A percentile compares a stretch with the other conserved stretches of the same genome.
Evolutionary conservation across 495 filamentous ascomycete genomes (phyloP).

Genomic region (Aspergillus egyptiacus): DNA sequence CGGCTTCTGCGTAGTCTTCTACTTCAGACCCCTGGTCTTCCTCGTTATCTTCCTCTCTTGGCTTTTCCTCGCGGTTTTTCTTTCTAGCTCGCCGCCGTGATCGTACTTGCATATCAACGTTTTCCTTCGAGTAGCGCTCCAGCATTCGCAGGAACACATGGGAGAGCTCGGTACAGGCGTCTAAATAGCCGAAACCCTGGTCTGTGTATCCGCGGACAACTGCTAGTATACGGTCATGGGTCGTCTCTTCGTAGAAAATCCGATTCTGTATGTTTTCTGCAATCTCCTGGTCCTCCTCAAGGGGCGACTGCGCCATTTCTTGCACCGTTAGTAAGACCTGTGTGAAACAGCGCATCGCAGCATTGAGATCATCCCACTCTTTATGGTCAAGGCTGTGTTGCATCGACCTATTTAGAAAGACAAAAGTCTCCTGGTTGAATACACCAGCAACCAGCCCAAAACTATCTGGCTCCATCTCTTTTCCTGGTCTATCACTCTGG

Average conservation of each 20-base stretch:
- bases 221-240: constrained; percentile 75
- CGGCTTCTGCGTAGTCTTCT: constrained; percentile 66
- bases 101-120: constrained; percentile 85
- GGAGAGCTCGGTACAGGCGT: constrained; percentile 83
- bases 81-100: constrained; percentile 62
- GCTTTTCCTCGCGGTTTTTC: constrained; percentile 37
- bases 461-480: constrained; percentile 59
- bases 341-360: constrained; percentile 83
- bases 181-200: constrained; percentile 88
- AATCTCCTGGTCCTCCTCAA: constrained; percentile 95
- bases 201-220: constrained; percentile 81
- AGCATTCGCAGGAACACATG: constrained; percentile 91
- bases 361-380: constrained; percentile 77
- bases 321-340: constrained; percentile 81
- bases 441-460: constrained; percentile 85
- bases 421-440: constrained; percentile 86
- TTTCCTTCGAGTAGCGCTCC: constrained; percentile 90
- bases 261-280: constrained; percentile 95
- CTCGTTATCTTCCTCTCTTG: constrained; percentile 30
- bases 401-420: constrained; percentile 79
- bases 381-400: constrained; percentile 72
- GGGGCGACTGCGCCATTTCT: constrained; percentile 77
- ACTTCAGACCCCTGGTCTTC: constrained; percentile 62
- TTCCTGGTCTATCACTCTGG: constrained; percentile 29
- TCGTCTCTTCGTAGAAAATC: constrained; percentile 96